Evolutionary conservation across 1,284 basidiomycete species (phyloP).

Genomic region (Malassezia obtusa): DNA sequence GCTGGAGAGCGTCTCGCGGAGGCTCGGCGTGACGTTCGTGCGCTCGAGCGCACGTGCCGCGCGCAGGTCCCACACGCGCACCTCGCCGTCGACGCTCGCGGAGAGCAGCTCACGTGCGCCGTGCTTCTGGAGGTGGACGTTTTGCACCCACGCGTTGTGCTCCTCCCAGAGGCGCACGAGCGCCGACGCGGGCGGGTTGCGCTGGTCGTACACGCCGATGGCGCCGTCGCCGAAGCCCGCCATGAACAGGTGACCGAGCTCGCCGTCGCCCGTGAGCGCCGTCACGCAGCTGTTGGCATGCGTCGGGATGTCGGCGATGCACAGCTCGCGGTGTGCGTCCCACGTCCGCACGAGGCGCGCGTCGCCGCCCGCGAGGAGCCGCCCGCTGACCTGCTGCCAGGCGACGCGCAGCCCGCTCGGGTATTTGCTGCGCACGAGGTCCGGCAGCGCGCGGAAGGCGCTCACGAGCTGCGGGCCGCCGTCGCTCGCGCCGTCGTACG

Average conservation of each 20-base stretch:
- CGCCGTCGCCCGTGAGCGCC: slow-evolving; percentile 68
- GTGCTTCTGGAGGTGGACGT: slow-evolving; percentile 72
- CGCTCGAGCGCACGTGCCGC: slow-evolving; percentile 62
- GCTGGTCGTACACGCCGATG: slow-evolving; percentile 81
- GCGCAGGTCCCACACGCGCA: slow-evolving; percentile 85
- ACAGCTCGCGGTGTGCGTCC: slow-evolving; percentile 86
- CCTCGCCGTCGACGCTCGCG: slow-evolving; percentile 83
- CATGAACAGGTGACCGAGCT: slow-evolving; percentile 69
- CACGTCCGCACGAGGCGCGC: slow-evolving; percentile 78
- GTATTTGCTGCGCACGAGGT: slow-evolving; percentile 61
- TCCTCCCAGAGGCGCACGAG: slow-evolving; percentile 67
- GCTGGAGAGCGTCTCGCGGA: slow-evolving; percentile 55
- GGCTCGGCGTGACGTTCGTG: slow-evolving; percentile 53
- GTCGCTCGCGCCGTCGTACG: slow-evolving; percentile 56
- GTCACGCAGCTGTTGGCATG: slow-evolving; percentile 83
- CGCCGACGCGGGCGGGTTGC: slow-evolving; percentile 72
- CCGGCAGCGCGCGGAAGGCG: slow-evolving; percentile 79
- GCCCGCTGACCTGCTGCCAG: slow-evolving; percentile 84
- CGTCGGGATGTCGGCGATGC: slow-evolving; percentile 73
- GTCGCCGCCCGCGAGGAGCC: slow-evolving; percentile 80
- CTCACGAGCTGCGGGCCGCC: slow-evolving; percentile 70
- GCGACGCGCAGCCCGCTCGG: slow-evolving; percentile 78
- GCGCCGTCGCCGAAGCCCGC: slow-evolving; percentile 88
- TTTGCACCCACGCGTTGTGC: slow-evolving; percentile 84
- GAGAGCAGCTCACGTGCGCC: slow-evolving; percentile 68